Conservation (phyloP, 106 monocot species). For the Dactylorhiza incarnata region DNA sequence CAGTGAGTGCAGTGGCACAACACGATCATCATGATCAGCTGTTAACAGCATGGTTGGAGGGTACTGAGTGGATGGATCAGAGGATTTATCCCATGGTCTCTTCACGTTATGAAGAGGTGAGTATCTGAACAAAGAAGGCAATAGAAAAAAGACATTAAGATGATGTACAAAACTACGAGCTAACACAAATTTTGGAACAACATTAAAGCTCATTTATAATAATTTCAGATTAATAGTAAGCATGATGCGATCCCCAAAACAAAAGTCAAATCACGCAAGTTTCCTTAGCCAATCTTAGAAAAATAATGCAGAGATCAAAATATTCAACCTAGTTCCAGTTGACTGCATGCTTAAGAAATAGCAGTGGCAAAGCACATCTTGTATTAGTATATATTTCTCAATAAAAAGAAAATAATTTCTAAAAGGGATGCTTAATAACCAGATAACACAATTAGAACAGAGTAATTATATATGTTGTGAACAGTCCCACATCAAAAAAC, state of each 20-base stretch:
- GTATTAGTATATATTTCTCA: background rate
- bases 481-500: no score
- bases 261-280: no score
- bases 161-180: no score
- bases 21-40: slow-evolving; percentile 96
- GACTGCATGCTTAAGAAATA: background rate
- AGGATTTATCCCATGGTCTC: slow-evolving; percentile 62
- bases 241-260: background rate
- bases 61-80: slow-evolving; percentile 45
- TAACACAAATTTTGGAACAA: background rate
- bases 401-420: background rate
- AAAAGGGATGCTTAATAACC: background rate
- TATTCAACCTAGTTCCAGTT: background rate
- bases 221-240: background rate
- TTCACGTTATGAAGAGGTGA: slow-evolving; percentile 97
- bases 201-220: background rate
- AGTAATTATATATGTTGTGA: no score
- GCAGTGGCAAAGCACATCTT: background rate
- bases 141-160: background rate
- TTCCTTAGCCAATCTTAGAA: no score
- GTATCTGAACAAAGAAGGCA: slow-evolving; percentile 35
- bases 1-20: slow-evolving; percentile 86
- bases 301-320: background rate
- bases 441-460: background rate
- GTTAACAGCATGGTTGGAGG: slow-evolving; percentile 90